Base-by-base conservation (phyloP, 192 early-diverging fungal species). In the Coemansia sp. region DNA sequence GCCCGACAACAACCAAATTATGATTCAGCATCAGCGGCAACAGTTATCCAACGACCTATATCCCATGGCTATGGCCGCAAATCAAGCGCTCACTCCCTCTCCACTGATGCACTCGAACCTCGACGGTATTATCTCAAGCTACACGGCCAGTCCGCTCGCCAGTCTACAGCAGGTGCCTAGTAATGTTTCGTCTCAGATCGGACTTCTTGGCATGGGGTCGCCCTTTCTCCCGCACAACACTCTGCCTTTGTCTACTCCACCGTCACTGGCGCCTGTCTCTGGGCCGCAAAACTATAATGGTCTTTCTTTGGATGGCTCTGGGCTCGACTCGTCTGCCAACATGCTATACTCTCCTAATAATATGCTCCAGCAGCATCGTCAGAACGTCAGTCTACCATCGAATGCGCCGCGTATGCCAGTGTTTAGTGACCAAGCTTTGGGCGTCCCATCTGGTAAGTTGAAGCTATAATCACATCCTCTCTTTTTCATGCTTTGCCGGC, bases 391-490 rank as follows among this genome's bases (percentile, higher is more conserved):
- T 43, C 29, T 70, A 8, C 68, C 63, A 3, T 65, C 68, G 1
- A 44, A 63, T n/a, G 10, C 68, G 1, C 36, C 36, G 11, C 73
- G 73, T 1, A 42, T 66, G 68, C 15, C 74, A 36, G 29, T 72
- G 38, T 71, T 68, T 60, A 43, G 63, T 29, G 69, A 71, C 60
- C 47, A 65, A n/a, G 29, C 68, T 11, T 20, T 66, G 27, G 22
- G 66, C 2, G n/a, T 33, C 27, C 27, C 18, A 11, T 31, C 54
- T 55, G 76, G 80, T 82, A 82, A 82, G 80, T 78, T 42, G 3
- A 38, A 34, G 13, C n/a, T 9, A 62, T 9, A 62, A 34, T 38
- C 36, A 9, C 18, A 27, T 27, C 27, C 27, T 27, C 7, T n/a
- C 16, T 16, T 6, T 10, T 2, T 51, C 20, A 10, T 11, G 11